Evolutionary conservation across 2,329 filamentous ascomycete genomes (phyloP).

Genomic region (Neofusicoccum kwambonambiense): DNA sequence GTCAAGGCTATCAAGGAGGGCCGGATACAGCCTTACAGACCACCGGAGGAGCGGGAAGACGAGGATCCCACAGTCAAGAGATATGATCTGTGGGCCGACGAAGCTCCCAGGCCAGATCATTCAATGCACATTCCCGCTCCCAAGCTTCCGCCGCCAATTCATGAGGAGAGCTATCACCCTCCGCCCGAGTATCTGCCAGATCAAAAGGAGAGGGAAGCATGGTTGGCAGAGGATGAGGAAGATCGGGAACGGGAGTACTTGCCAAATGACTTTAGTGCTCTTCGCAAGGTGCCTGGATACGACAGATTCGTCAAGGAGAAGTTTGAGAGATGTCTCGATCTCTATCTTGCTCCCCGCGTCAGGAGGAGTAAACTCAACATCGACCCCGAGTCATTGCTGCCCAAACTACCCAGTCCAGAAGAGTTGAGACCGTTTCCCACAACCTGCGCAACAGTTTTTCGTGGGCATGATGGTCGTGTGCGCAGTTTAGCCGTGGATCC

Average conservation of each 20-base stretch:
- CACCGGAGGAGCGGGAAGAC: constrained; percentile 70
- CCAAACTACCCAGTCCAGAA: constrained; percentile 88
- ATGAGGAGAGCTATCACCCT: constrained; percentile 95
- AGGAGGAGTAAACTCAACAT: constrained; percentile 95
- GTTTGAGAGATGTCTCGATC: constrained; percentile 91
- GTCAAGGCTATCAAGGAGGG: constrained; percentile 94
- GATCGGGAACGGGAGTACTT: constrained; percentile 88
- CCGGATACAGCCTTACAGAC: constrained; percentile 85
- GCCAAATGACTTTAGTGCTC: constrained; percentile 74
- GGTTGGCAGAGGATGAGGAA: constrained; percentile 84
- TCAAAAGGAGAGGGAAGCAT: constrained; percentile 76
- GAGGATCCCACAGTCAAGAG: constrained; percentile 69
- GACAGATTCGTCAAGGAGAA: constrained; percentile 89
- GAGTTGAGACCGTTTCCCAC: constrained; percentile 95
- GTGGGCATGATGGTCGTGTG: constrained; percentile 84
- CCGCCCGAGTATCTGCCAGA: constrained; percentile 91
- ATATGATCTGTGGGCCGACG: constrained; percentile 95
- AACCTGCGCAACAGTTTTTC: constrained; percentile 80
- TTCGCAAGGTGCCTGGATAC: constrained; percentile 91
- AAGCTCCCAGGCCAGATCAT: constrained; percentile 77
- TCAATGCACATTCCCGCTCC: constrained; percentile 94
- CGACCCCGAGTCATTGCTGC: constrained; percentile 86
- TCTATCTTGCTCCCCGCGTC: constrained; percentile 90
- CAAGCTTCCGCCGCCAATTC: constrained; percentile 88
- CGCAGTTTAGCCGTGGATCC: constrained; percentile 83